Conservation (phyloP, 768 basidiomycete genomes). For the Amanita inopinata region DNA sequence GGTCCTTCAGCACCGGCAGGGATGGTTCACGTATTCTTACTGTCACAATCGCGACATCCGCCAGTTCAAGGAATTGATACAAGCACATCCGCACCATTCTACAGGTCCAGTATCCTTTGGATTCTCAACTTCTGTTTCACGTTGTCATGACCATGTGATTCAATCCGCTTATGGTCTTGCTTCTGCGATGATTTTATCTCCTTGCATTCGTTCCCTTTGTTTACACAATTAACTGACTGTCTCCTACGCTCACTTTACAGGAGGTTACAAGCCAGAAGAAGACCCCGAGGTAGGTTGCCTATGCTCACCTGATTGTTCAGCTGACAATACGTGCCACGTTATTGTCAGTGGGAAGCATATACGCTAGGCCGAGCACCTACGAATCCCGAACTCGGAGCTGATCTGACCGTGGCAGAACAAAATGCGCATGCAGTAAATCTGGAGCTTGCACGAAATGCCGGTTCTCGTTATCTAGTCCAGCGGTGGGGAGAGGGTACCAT, state of each 20-base stretch:
- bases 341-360: slow-evolving; percentile 62
- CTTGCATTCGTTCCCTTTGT: slow-evolving; percentile 4
- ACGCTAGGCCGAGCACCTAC: slow-evolving; percentile 65
- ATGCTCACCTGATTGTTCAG: slow-evolving; percentile 16
- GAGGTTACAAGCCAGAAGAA: slow-evolving; percentile 71
- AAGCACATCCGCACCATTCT: slow-evolving; percentile 45
- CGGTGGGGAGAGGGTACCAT: slow-evolving; percentile 84
- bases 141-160: not conserved
- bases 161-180: not conserved
- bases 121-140: not conserved
- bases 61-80: slow-evolving; percentile 83
- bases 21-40: slow-evolving; percentile 97
- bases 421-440: slow-evolving; percentile 58
- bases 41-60: slow-evolving; percentile 93
- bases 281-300: slow-evolving; percentile 61
- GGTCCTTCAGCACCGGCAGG: slow-evolving; percentile 60
- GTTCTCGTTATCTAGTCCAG: slow-evolving; percentile 87
- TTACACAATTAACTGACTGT: slow-evolving; percentile 5
- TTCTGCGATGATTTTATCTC: slow-evolving; percentile 2
- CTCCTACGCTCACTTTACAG: slow-evolving; percentile 24
- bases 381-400: slow-evolving; percentile 47
- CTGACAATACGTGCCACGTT: slow-evolving; percentile 16
- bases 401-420: slow-evolving; percentile 57
- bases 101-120: not conserved
- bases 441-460: slow-evolving; percentile 66